Conservation (phyloP, 2,329 filamentous ascomycete genomes). For the Cordyceps javanica region DNA sequence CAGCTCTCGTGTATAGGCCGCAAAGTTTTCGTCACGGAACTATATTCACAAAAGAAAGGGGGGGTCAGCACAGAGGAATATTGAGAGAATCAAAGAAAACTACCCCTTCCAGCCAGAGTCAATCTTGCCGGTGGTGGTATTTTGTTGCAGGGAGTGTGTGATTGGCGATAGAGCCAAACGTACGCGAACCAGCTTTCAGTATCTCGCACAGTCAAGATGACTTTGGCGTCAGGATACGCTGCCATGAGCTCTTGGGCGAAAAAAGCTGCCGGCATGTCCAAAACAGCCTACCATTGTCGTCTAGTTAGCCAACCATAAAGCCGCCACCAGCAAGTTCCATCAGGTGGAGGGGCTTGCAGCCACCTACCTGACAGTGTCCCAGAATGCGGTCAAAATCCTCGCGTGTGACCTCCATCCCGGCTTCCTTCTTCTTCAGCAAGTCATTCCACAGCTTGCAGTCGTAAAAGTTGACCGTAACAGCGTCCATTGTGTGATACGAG, state of each 20-base stretch:
- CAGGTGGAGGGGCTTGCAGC: background rate
- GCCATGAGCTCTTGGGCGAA: slow-evolving; percentile 4
- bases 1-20: background rate
- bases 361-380: slow-evolving; percentile 3
- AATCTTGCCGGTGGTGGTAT: no score
- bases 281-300: background rate
- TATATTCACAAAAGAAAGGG: no score
- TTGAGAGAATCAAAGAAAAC: no score
- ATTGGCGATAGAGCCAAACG: background rate
- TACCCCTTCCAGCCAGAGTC: no score
- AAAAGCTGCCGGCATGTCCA: slow-evolving; percentile 7
- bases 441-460: slow-evolving; percentile 10
- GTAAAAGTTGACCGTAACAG: background rate
- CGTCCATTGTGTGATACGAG: background rate
- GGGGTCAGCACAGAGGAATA: background rate
- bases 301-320: background rate
- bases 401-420: background rate
- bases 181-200: slow-evolving; percentile 10
- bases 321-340: no score
- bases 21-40: background rate
- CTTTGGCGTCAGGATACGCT: slow-evolving; percentile 8
- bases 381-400: slow-evolving; percentile 4
- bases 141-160: background rate
- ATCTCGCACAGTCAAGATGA: slow-evolving; percentile 3
- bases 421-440: background rate